Conservation (phyloP, 2,329 filamentous ascomycete genomes). For the Alternaria longipes region DNA sequence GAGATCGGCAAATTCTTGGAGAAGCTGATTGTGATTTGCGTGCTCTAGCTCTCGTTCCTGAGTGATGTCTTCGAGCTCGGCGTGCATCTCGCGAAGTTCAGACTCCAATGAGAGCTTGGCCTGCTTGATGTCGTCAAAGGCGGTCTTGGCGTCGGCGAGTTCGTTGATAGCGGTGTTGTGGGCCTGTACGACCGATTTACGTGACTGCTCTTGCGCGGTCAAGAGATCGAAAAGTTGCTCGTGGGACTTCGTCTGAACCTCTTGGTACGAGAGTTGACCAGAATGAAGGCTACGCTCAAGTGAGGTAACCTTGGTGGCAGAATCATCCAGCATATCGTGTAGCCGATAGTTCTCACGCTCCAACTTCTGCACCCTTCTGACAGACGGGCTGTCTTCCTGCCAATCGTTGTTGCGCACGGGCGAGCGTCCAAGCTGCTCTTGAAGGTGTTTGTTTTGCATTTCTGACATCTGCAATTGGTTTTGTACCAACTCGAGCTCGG, state of each 20-base stretch:
- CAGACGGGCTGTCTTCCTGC: conserved; percentile 79
- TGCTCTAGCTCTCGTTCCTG: conserved; percentile 85
- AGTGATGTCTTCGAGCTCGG: conserved; percentile 83
- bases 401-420: conserved; percentile 70
- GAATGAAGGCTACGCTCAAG: conserved; percentile 87
- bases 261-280: conserved; percentile 86
- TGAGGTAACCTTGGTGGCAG: conserved; percentile 87
- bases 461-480: conserved; percentile 93
- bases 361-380: conserved; percentile 85
- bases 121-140: conserved; percentile 87
- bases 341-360: conserved; percentile 91
- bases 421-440: conserved; percentile 82
- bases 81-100: conserved; percentile 83
- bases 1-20: conserved; percentile 91
- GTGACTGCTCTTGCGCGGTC: conserved; percentile 90
- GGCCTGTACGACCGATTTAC: conserved; percentile 79
- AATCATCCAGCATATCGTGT: conserved; percentile 95
- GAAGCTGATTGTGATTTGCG: conserved; percentile 83
- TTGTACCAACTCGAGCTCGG: conserved; percentile 90
- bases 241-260: conserved; percentile 91
- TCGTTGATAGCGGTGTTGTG: conserved; percentile 89
- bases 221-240: conserved; percentile 93
- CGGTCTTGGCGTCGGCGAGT: conserved; percentile 83
- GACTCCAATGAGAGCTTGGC: conserved; percentile 82
- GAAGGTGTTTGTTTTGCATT: conserved; percentile 94